Conservation (phyloP, 768 basidiomycete genomes). For the Russula ochroleuca region DNA sequence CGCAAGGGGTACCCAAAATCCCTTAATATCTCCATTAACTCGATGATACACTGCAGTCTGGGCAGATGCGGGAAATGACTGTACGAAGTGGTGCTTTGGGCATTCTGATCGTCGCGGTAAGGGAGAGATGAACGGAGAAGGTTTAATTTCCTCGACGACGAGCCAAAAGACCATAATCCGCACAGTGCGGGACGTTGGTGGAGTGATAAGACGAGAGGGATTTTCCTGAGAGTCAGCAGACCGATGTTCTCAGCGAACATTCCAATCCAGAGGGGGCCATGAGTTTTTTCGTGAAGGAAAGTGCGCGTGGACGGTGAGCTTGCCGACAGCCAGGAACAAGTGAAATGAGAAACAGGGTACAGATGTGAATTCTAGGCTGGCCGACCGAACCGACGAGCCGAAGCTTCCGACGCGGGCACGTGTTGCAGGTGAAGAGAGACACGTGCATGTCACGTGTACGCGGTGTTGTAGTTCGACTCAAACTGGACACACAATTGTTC, state of each 20-base stretch:
- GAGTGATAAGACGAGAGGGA: not conserved
- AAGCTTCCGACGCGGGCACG: no score
- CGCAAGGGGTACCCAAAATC: not conserved
- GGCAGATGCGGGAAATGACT: not conserved
- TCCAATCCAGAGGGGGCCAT: no score
- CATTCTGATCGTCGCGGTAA: not conserved
- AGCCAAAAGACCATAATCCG: not conserved
- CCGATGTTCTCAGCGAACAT: no score
- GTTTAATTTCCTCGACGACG: not conserved
- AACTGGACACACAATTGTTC: not conserved
- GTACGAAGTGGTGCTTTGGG: not conserved
- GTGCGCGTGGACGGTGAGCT: no score
- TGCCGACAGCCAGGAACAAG: not conserved
- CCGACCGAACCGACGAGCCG: no score
- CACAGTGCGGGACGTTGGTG: not conserved
- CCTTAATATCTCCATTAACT: not conserved
- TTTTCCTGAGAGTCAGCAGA: no score
- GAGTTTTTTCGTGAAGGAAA: no score
- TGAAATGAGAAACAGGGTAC: no score
- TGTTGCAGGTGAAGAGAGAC: not conserved
- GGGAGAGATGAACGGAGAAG: not conserved
- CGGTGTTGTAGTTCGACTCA: slow-evolving; percentile 2
- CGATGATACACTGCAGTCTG: no score
- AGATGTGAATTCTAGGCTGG: no score
- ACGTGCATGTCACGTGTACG: slow-evolving; percentile 16